Conservation (phyloP, 2,329 filamentous ascomycete species). For the Fusarium penzigii region DNA sequence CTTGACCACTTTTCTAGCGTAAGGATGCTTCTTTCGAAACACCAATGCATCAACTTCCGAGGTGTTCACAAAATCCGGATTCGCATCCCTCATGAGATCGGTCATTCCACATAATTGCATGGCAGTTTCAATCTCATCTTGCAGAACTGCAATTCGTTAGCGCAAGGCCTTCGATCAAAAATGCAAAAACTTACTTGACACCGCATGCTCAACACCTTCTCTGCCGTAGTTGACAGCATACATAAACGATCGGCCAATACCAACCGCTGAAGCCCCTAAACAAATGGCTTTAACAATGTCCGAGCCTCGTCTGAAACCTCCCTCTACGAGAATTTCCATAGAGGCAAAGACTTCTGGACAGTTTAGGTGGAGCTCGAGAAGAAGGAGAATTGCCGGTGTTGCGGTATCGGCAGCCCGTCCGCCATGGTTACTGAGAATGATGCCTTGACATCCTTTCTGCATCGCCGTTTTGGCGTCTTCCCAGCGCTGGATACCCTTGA, state of each 20-base stretch:
- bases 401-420: slow-evolving; percentile 56
- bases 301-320: slow-evolving; percentile 63
- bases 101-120: slow-evolving; percentile 68
- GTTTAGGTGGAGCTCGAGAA: slow-evolving; percentile 63
- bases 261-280: slow-evolving; percentile 63
- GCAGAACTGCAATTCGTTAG: slow-evolving; percentile 30
- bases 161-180: background rate
- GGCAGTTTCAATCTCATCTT: slow-evolving; percentile 64
- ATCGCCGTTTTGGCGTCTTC: slow-evolving; percentile 63
- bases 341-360: slow-evolving; percentile 60
- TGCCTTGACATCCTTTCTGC: slow-evolving; percentile 63
- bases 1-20: background rate
- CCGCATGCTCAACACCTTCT: slow-evolving; percentile 53
- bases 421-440: slow-evolving; percentile 72
- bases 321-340: slow-evolving; percentile 65
- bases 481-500: slow-evolving; percentile 72
- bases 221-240: slow-evolving; percentile 63
- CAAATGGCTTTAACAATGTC: slow-evolving; percentile 69
- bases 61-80: slow-evolving; percentile 6
- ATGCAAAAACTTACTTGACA: slow-evolving; percentile 49
- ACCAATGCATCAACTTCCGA: slow-evolving; percentile 2
- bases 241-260: slow-evolving; percentile 62
- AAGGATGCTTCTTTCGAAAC: slow-evolving; percentile 1
- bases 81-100: slow-evolving; percentile 41
- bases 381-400: slow-evolving; percentile 55